These are phyloP conservation scores for Aspergillus hancockii DNA, from an alignment of 495 filamentous ascomycete species.

Conservation along the genomic window DNA sequence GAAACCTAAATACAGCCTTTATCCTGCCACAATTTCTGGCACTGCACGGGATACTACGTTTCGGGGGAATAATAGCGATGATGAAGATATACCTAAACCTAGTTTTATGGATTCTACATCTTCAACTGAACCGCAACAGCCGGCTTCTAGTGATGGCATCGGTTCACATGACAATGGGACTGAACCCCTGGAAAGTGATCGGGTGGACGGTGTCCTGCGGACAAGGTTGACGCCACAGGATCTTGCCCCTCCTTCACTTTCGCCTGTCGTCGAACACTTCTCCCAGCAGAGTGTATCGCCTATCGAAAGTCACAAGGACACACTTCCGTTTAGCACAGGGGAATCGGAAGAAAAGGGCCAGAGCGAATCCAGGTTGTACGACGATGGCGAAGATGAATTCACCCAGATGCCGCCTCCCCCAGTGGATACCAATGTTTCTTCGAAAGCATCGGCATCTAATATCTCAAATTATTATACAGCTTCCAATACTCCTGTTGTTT, in stretches of 20 bases:
- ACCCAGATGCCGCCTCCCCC: slow-evolving; percentile 41
- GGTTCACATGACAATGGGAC: slow-evolving; percentile 10
- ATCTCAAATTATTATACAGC: slow-evolving; percentile 51
- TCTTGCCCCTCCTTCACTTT: slow-evolving; percentile 22
- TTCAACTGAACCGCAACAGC: slow-evolving; percentile 19
- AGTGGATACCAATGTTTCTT: slow-evolving; percentile 40
- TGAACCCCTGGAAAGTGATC: slow-evolving; percentile 11
- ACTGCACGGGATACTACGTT: slow-evolving; percentile 46
- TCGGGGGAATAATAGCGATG: slow-evolving; percentile 53
- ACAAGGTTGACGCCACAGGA: slow-evolving; percentile 23
- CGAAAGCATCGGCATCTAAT: slow-evolving; percentile 40
- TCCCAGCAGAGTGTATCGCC: slow-evolving; percentile 26
- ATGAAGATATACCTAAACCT: slow-evolving; percentile 37
- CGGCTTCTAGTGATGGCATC: slow-evolving; percentile 5
- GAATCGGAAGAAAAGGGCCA: slow-evolving; percentile 25
- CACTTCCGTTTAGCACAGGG: slow-evolving; percentile 23
- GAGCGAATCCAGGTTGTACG: slow-evolving; percentile 40
- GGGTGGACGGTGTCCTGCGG: slow-evolving; percentile 17
- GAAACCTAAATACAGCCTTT: slow-evolving; percentile 29
- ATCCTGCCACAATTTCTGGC: slow-evolving; percentile 26
- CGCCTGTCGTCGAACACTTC: slow-evolving; percentile 35
- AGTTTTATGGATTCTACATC: slow-evolving; percentile 21
- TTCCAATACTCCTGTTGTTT: slow-evolving; percentile 40
- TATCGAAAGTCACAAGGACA: slow-evolving; percentile 19
- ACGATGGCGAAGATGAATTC: slow-evolving; percentile 31